These are phyloP conservation scores for Carex cristatella DNA, from an alignment of 176 grass and related monocot genomes.

Conservation along the genomic window DNA sequence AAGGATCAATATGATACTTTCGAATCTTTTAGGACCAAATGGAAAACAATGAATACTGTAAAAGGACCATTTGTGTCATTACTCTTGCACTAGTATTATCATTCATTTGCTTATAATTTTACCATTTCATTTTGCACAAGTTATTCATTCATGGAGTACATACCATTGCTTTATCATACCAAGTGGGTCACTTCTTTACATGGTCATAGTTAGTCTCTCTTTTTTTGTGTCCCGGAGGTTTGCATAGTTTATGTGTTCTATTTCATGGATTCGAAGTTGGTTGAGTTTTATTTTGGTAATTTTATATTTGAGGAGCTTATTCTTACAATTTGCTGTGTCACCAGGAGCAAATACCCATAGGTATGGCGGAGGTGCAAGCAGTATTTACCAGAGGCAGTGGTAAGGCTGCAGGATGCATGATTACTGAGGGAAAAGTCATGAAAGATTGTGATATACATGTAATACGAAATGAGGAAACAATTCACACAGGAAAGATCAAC, in stretches of 20 bases:
- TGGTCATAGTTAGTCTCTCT: neutral
- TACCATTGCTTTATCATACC: neutral
- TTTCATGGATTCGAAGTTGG: neutral
- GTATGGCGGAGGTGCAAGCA: constrained; percentile 79
- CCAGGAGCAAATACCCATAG: constrained; percentile 79
- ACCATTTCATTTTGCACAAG: neutral
- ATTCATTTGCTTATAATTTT: neutral
- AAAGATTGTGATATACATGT: constrained; percentile 71
- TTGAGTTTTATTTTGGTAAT: neutral
- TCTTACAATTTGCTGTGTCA: neutral
- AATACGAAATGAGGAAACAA: constrained; percentile 62
- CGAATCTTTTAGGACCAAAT: neutral
- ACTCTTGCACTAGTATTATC: neutral
- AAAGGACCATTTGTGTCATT: neutral
- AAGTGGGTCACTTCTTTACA: neutral
- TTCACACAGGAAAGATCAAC: constrained; percentile 60
- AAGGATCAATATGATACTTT: neutral
- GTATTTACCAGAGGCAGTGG: constrained; percentile 93
- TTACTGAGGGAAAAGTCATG: constrained; percentile 70
- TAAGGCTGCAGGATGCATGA: constrained; percentile 85
- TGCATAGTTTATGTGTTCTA: neutral
- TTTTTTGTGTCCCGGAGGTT: neutral
- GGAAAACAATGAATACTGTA: neutral
- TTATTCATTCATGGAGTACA: neutral
- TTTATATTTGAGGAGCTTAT: neutral